These are phyloP conservation scores for Wilcoxina mikolae DNA, from an alignment of 495 filamentous ascomycete genomes.

Conservation along the genomic window DNA sequence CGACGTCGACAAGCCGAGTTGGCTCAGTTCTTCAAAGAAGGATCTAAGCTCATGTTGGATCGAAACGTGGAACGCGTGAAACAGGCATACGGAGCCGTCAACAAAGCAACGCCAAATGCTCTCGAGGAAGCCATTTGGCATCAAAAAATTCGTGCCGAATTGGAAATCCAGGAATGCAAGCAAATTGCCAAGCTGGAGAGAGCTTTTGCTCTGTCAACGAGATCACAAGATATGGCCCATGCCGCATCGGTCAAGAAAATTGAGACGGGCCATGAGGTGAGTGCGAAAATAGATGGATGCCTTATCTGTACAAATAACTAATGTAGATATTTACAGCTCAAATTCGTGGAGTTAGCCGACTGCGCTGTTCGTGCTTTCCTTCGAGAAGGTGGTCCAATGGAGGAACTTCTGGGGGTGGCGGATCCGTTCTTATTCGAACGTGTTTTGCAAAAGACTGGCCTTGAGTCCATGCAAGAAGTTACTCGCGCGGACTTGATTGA, in stretches of 20 bases:
- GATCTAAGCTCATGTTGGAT: background rate
- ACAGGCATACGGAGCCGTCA: background rate
- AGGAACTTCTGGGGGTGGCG: background rate
- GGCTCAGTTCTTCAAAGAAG: background rate
- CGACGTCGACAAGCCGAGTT: background rate
- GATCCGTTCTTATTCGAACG: background rate
- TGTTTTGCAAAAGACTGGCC: background rate
- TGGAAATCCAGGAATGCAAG: background rate
- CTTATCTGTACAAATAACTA: background rate
- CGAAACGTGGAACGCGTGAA: background rate
- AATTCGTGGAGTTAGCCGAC: background rate
- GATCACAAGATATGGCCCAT: background rate
- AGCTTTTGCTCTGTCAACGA: background rate
- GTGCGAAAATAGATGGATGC: background rate
- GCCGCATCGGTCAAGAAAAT: no score
- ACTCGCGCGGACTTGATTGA: constrained; percentile 24
- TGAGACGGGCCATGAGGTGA: background rate
- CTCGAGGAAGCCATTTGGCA: background rate
- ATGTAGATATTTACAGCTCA: background rate
- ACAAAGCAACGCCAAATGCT: background rate
- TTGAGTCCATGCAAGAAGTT: constrained; percentile 5
- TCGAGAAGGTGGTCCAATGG: background rate
- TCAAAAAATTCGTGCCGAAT: background rate
- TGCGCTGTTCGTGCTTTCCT: background rate
- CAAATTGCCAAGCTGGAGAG: background rate